A percentile compares a stretch with the other conserved stretches of the same genome.
Conservation (phyloP, 164 flowering plant genomes). For the Liriodendron chinense region DNA sequence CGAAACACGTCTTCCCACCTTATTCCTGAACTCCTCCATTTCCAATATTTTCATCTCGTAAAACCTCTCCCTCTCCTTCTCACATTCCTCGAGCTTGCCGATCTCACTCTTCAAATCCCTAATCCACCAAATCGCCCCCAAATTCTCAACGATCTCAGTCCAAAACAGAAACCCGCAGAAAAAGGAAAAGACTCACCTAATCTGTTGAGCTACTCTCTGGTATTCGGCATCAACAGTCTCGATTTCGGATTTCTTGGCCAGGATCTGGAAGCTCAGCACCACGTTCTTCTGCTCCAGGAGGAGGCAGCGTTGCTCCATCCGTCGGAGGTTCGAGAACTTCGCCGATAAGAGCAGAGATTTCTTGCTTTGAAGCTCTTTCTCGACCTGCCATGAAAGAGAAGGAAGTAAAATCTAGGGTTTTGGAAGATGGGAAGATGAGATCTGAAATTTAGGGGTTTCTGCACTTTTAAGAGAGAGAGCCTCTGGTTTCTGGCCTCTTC, state of each 20-base stretch:
- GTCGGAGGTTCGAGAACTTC: constrained; percentile 34
- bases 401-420: background rate
- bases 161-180: too few species aligned
- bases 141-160: background rate
- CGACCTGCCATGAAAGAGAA: constrained; percentile 33
- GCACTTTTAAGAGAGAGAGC: constrained; percentile 55
- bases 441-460: background rate
- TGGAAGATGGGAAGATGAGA: background rate
- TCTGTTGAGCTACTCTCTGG: constrained; percentile 20
- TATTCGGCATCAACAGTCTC: constrained; percentile 28
- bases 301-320: constrained; percentile 46
- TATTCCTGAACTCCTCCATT: constrained; percentile 42
- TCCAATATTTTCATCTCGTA: constrained; percentile 34
- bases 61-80: constrained; percentile 42
- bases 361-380: constrained; percentile 47
- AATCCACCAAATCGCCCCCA: background rate
- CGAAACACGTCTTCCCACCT: constrained; percentile 19
- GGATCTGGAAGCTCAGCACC: constrained; percentile 29
- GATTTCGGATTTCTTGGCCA: constrained; percentile 40
- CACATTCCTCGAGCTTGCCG: constrained; percentile 40
- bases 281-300: constrained; percentile 45
- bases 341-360: constrained; percentile 33
- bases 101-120: constrained; percentile 50
- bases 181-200: constrained; percentile 23
- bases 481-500: constrained; percentile 51